Evolutionary conservation across 495 filamentous ascomycete species (phyloP).

Genomic region (Talaromyces wortmannii): DNA sequence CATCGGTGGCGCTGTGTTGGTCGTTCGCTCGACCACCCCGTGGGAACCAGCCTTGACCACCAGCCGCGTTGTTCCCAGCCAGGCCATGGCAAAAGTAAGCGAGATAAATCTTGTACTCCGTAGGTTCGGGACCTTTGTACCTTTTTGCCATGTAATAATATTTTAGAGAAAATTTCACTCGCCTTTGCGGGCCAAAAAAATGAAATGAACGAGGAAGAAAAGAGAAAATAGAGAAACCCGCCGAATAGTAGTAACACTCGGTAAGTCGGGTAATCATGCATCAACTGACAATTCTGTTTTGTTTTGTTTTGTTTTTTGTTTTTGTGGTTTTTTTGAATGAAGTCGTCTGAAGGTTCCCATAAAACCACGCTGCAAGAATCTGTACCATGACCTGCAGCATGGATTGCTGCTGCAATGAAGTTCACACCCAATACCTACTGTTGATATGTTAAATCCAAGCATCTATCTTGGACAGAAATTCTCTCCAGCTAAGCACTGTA

Average conservation of each 20-base stretch:
- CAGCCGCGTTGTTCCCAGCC: background rate
- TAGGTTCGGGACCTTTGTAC: background rate
- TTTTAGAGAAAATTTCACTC: background rate
- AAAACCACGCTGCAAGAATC: background rate
- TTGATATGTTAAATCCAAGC: constrained; percentile 7
- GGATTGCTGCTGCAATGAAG: constrained; percentile 7
- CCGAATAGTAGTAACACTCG: background rate
- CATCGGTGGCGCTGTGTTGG: too few species aligned
- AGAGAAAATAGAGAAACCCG: background rate
- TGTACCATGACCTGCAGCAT: constrained; percentile 1
- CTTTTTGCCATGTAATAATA: background rate
- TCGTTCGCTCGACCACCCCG: too few species aligned
- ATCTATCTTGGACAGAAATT: constrained; percentile 2
- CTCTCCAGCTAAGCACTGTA: constrained; percentile 10
- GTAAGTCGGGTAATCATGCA: too few species aligned
- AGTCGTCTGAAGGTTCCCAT: too few species aligned
- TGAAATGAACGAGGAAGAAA: background rate
- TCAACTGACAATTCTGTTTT: too few species aligned
- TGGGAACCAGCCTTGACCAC: too few species aligned
- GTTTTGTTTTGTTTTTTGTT: too few species aligned
- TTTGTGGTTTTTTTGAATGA: too few species aligned
- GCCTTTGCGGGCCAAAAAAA: background rate
- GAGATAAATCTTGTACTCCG: background rate
- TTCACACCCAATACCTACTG: constrained; percentile 4
- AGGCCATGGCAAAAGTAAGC: background rate